phyloP scores from a whole-genome alignment of 495 filamentous ascomycete species.

The Achaetomiella virescens region DNA sequence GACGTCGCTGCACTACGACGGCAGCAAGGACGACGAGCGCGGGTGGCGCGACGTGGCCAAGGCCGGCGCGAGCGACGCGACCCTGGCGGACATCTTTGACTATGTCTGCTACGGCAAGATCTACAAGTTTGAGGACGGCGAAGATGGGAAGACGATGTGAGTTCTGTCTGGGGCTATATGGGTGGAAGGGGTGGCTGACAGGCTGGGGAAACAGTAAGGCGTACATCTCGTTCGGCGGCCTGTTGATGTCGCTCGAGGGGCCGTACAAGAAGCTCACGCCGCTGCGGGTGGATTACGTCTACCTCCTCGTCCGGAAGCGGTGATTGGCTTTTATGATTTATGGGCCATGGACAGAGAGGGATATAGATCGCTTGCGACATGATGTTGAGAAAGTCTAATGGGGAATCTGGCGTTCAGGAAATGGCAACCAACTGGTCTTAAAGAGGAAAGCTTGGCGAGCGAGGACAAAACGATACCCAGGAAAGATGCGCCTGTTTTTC shows the following conservation, averaged over 20 bases:
- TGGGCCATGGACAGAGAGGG: neutral
- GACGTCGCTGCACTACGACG: slow-evolving; percentile 78
- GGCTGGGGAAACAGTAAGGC: slow-evolving; percentile 58
- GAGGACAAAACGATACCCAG: slow-evolving; percentile 23
- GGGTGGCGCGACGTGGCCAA: slow-evolving; percentile 75
- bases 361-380: neutral
- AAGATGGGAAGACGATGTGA: slow-evolving; percentile 76
- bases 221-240: slow-evolving; percentile 85
- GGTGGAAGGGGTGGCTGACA: slow-evolving; percentile 15
- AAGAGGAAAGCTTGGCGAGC: slow-evolving; percentile 3
- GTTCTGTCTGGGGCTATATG: slow-evolving; percentile 24
- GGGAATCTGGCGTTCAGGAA: slow-evolving; percentile 16
- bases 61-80: slow-evolving; percentile 51
- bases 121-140: slow-evolving; percentile 89
- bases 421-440: slow-evolving; percentile 1
- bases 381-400: slow-evolving; percentile 1
- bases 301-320: slow-evolving; percentile 81
- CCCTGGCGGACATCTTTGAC: slow-evolving; percentile 85
- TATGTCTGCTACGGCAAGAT: slow-evolving; percentile 98
- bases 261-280: slow-evolving; percentile 94
- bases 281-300: slow-evolving; percentile 84
- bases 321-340: slow-evolving; percentile 32
- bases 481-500: slow-evolving; percentile 10
- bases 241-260: slow-evolving; percentile 83
- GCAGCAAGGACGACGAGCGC: slow-evolving; percentile 57